These are phyloP conservation scores for Boeremia exigua DNA, from an alignment of 2,329 filamentous ascomycete species.

Conservation along the genomic window DNA sequence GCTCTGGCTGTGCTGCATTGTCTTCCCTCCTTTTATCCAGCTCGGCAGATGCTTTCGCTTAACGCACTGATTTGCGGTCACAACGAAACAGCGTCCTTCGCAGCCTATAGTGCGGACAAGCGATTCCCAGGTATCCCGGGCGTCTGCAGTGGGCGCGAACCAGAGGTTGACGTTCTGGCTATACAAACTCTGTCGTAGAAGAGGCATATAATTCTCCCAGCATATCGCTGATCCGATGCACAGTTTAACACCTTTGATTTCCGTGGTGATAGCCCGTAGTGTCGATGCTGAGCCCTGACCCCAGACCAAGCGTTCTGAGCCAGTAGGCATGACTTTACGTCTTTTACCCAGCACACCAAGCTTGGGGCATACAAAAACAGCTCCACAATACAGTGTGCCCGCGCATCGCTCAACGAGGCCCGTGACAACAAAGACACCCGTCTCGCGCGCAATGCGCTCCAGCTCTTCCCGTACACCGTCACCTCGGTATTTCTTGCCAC, in stretches of 20 bases:
- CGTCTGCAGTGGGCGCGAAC: constrained; percentile 88
- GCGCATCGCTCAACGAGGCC: constrained; percentile 81
- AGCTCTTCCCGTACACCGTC: constrained; percentile 82
- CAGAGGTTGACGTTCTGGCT: constrained; percentile 91
- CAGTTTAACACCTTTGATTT: constrained; percentile 77
- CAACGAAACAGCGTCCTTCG: constrained; percentile 84
- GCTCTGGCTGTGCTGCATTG: background rate
- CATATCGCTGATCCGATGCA: constrained; percentile 89
- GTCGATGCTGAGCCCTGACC: constrained; percentile 82
- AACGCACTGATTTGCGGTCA: constrained; percentile 85
- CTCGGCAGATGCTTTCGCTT: constrained; percentile 62
- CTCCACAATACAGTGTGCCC: constrained; percentile 83
- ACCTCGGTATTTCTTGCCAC: constrained; percentile 59
- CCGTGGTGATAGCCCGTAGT: constrained; percentile 78
- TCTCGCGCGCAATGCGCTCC: constrained; percentile 76
- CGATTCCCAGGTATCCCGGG: constrained; percentile 78
- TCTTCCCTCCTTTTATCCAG: constrained; percentile 57
- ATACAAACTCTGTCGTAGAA: constrained; percentile 83
- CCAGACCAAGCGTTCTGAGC: constrained; percentile 83
- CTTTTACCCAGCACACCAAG: constrained; percentile 80
- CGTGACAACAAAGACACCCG: constrained; percentile 80
- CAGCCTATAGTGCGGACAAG: constrained; percentile 82
- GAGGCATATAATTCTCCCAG: constrained; percentile 97
- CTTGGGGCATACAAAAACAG: constrained; percentile 79
- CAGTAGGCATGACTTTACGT: constrained; percentile 92